Conservation (phyloP, 192 early-diverging fungal species). For the Thamnidium elegans region DNA sequence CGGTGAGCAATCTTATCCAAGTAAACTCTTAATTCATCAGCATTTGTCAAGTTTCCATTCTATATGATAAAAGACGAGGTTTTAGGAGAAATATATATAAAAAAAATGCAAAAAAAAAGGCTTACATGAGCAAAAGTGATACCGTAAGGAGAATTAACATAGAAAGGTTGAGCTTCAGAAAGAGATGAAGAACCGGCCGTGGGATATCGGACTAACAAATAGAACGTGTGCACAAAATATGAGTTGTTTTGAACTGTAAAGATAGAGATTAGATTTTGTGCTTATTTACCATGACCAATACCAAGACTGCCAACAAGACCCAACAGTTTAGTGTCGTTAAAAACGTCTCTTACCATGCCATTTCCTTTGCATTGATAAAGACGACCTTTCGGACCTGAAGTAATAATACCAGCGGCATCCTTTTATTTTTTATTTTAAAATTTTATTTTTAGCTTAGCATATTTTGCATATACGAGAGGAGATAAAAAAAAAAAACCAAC, state of each 20-base stretch:
- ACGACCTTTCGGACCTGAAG: slow-evolving; percentile 95
- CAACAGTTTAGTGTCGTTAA: slow-evolving; percentile 74
- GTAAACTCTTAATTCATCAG: slow-evolving; percentile 80
- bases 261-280: too few relatives aligned
- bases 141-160: slow-evolving; percentile 99
- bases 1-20: slow-evolving; percentile 95
- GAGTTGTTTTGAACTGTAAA: background rate
- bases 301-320: slow-evolving; percentile 86
- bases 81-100: too few relatives aligned
- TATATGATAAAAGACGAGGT: slow-evolving; percentile 34
- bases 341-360: slow-evolving; percentile 99
- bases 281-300: slow-evolving; percentile 87
- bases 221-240: background rate
- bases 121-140: slow-evolving; percentile 91
- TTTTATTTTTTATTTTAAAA: slow-evolving; percentile 31
- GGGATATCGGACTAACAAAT: slow-evolving; percentile 85
- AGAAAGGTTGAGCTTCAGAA: slow-evolving; percentile 99
- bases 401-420: slow-evolving; percentile 99
- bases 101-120: background rate
- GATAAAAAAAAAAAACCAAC: slow-evolving; percentile 41
- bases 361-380: slow-evolving; percentile 99
- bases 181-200: slow-evolving; percentile 95
- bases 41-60: slow-evolving; percentile 99
- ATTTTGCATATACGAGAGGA: slow-evolving; percentile 3
- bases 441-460: background rate